Conservation (phyloP, 768 basidiomycete genomes). For the Tricholoma saponaceum region DNA sequence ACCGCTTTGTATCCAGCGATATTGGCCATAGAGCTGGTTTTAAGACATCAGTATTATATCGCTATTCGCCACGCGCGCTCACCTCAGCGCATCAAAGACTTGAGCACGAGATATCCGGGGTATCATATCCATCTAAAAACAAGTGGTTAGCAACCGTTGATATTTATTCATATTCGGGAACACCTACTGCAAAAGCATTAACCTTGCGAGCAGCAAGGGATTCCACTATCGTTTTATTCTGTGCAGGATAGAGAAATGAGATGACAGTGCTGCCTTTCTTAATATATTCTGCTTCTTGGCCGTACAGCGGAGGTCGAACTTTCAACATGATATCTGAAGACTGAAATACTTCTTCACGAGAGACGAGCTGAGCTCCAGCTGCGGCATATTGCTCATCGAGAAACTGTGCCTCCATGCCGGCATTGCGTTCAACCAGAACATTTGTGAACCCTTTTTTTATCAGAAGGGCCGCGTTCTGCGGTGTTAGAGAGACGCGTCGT, state of each 20-base stretch:
- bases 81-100: slow-evolving; percentile 87
- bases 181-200: slow-evolving; percentile 64
- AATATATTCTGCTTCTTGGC: slow-evolving; percentile 56
- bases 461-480: slow-evolving; percentile 68
- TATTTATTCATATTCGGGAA: background rate
- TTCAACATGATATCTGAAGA: slow-evolving; percentile 79
- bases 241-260: slow-evolving; percentile 79
- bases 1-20: slow-evolving; percentile 94
- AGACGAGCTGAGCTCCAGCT: slow-evolving; percentile 78
- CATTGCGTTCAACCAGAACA: slow-evolving; percentile 69
- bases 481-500: slow-evolving; percentile 77
- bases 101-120: slow-evolving; percentile 89
- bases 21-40: slow-evolving; percentile 82
- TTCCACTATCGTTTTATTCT: slow-evolving; percentile 75
- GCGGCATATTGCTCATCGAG: slow-evolving; percentile 73
- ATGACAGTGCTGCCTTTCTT: slow-evolving; percentile 78
- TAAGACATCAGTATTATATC: slow-evolving; percentile 1
- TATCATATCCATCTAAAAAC: slow-evolving; percentile 78
- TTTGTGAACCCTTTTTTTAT: slow-evolving; percentile 79
- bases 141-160: slow-evolving; percentile 1
- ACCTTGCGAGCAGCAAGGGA: slow-evolving; percentile 60
- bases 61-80: slow-evolving; percentile 9
- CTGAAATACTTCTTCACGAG: slow-evolving; percentile 63
- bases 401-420: slow-evolving; percentile 74
- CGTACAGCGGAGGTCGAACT: slow-evolving; percentile 71